Evolutionary conservation across 192 early-diverging fungal species (phyloP).

Genomic region (Podochytrium sp.): DNA sequence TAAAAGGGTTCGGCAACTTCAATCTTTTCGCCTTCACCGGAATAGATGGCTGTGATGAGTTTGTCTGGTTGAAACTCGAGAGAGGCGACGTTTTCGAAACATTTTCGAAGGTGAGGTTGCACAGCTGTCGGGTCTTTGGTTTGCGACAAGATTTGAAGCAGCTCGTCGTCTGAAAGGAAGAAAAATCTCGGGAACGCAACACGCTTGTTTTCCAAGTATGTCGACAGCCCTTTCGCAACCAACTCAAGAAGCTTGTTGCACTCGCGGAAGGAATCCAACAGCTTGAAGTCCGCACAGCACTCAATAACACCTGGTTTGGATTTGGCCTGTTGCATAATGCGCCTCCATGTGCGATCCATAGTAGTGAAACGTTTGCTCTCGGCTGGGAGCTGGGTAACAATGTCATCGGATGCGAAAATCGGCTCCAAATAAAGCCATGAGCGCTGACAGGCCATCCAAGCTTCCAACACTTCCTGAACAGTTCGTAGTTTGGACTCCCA

Average conservation of each 20-base stretch:
- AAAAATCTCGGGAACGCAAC: slow-evolving; percentile 66
- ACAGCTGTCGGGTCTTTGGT: slow-evolving; percentile 68
- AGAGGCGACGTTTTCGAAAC: slow-evolving; percentile 64
- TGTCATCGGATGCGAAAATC: slow-evolving; percentile 65
- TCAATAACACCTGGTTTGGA: slow-evolving; percentile 59
- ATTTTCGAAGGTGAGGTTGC: slow-evolving; percentile 64
- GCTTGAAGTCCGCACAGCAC: slow-evolving; percentile 58
- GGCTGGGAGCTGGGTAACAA: slow-evolving; percentile 59
- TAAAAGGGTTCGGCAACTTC: slow-evolving; percentile 57
- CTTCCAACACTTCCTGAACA: slow-evolving; percentile 64
- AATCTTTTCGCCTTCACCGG: slow-evolving; percentile 64
- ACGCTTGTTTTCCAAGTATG: slow-evolving; percentile 64
- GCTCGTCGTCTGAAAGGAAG: slow-evolving; percentile 65
- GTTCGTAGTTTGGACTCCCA: slow-evolving; percentile 64
- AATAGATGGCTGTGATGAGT: slow-evolving; percentile 57
- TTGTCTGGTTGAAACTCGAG: slow-evolving; percentile 57
- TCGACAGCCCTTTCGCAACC: slow-evolving; percentile 62
- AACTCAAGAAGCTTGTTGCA: slow-evolving; percentile 68
- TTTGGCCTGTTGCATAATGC: slow-evolving; percentile 58
- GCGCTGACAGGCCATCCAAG: slow-evolving; percentile 63
- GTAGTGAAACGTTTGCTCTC: slow-evolving; percentile 66
- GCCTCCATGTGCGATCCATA: slow-evolving; percentile 64
- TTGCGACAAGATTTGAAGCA: slow-evolving; percentile 65
- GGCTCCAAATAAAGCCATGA: slow-evolving; percentile 67
- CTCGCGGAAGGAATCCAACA: slow-evolving; percentile 61